Percentiles rank a stretch among this genome's conserved stretches.
Evolutionary conservation across 495 filamentous ascomycete species (phyloP).

Genomic region (Corynascus novoguineensis): DNA sequence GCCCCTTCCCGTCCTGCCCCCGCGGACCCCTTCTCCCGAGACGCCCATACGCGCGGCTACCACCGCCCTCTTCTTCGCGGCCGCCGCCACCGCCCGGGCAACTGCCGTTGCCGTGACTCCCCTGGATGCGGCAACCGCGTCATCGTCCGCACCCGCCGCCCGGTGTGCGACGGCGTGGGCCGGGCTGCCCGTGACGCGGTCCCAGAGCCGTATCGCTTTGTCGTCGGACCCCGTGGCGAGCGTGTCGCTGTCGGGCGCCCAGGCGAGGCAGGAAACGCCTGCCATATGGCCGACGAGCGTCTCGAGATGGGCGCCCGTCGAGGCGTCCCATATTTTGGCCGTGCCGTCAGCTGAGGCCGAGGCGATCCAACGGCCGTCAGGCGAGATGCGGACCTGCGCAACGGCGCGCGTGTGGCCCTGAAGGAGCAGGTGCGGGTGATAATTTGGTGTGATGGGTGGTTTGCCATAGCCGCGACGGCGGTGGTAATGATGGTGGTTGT

Average conservation of each 20-base stretch:
- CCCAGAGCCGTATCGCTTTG: conserved; percentile 92
- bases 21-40: conserved; percentile 13
- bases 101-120: not conserved
- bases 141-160: not conserved
- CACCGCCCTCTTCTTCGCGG: not conserved
- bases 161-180: conserved; percentile 44
- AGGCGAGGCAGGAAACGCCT: conserved; percentile 82
- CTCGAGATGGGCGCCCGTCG: conserved; percentile 69
- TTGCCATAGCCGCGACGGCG: conserved; percentile 9
- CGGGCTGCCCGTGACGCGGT: conserved; percentile 63
- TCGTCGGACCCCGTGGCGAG: conserved; percentile 92
- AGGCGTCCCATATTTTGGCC: conserved; percentile 83
- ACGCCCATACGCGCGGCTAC: not conserved
- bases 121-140: not conserved
- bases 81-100: not conserved
- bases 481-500: conserved; percentile 5
- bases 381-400: conserved; percentile 84
- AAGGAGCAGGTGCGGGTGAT: conserved; percentile 41
- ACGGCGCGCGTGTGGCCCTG: conserved; percentile 72
- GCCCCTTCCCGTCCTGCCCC: conserved; percentile 32
- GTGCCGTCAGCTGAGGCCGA: conserved; percentile 84
- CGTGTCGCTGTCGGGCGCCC: conserved; percentile 79
- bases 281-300: conserved; percentile 92
- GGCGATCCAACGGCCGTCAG: conserved; percentile 82
- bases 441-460: conserved; percentile 33